Conservation (phyloP, 2,329 filamentous ascomycete genomes). For the Fusarium metavorans region DNA sequence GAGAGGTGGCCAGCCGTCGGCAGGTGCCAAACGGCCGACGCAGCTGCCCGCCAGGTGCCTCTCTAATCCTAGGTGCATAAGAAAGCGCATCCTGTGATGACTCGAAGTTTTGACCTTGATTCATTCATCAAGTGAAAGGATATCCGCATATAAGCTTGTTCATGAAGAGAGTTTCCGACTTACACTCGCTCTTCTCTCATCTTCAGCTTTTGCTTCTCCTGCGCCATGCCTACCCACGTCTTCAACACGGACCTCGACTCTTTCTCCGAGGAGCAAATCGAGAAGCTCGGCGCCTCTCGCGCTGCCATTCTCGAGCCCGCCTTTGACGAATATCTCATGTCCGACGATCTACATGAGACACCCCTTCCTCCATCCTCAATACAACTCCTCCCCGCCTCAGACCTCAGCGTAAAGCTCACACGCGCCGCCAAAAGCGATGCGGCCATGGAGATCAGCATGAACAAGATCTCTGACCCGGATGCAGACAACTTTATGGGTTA, state of each 20-base stretch:
- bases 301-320: constrained; percentile 23
- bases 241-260: constrained; percentile 7
- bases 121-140: background rate
- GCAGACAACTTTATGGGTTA: constrained; percentile 43
- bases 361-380: constrained; percentile 11
- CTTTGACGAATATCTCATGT: constrained; percentile 28
- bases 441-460: constrained; percentile 21
- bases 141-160: background rate
- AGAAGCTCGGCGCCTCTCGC: background rate
- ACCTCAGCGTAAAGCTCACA: constrained; percentile 22
- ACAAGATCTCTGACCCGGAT: constrained; percentile 19
- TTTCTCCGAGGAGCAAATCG: background rate
- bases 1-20: constrained; percentile 4
- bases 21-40: constrained; percentile 25
- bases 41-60: constrained; percentile 16
- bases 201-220: background rate
- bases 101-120: background rate
- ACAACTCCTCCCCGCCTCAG: constrained; percentile 22
- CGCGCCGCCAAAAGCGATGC: constrained; percentile 13
- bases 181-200: background rate
- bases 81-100: background rate
- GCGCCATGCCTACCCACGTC: constrained; percentile 11
- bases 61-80: background rate
- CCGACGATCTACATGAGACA: constrained; percentile 1
- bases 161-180: background rate